Conservation (phyloP, 331 rosid species). For the Malus hybrid region DNA sequence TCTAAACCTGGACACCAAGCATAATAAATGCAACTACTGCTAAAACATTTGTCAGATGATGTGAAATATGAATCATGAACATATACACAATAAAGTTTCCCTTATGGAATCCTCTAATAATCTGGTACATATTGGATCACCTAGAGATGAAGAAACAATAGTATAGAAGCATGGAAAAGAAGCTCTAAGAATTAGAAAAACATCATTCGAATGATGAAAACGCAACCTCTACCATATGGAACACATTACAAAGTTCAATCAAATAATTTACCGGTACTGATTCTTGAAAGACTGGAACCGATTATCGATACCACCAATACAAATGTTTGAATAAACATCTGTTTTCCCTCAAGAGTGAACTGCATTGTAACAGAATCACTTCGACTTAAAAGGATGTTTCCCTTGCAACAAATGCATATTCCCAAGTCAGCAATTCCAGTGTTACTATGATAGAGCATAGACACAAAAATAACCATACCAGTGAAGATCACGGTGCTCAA, state of each 20-base stretch:
- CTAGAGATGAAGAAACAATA: too few relatives aligned
- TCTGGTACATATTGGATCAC: too few relatives aligned
- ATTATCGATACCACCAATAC: slow-evolving; percentile 74
- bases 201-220: too few relatives aligned
- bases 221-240: neutral
- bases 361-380: slow-evolving; percentile 49
- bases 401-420: slow-evolving; percentile 44
- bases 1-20: neutral
- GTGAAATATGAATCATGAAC: too few relatives aligned
- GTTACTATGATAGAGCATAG: slow-evolving; percentile 4
- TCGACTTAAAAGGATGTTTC: slow-evolving; percentile 73
- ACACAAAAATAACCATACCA: slow-evolving; percentile 43
- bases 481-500: slow-evolving; percentile 97
- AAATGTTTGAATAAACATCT: slow-evolving; percentile 43
- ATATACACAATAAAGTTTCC: too few relatives aligned
- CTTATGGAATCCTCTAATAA: too few relatives aligned
- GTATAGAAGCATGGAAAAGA: too few relatives aligned
- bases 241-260: neutral
- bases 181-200: too few relatives aligned
- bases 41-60: neutral
- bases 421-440: slow-evolving; percentile 16
- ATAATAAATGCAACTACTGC: neutral
- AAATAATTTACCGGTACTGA: slow-evolving; percentile 54
- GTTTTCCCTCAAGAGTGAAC: slow-evolving; percentile 75
- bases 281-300: slow-evolving; percentile 84